Conservation (phyloP, 345 rosid species). For the Aquilaria sinensis region DNA sequence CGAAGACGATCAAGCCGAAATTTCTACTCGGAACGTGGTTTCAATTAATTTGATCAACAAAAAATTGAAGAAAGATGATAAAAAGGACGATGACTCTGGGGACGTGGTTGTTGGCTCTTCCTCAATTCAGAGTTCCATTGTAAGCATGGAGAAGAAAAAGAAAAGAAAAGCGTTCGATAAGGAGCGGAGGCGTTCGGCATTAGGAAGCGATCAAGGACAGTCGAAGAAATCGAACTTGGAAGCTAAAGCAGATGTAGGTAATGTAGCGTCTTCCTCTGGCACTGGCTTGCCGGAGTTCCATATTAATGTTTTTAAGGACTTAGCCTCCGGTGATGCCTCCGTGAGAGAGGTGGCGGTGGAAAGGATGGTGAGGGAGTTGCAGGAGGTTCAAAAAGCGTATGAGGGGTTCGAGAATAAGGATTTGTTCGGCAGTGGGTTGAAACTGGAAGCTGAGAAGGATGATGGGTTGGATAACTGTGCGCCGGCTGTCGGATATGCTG, state of each 20-base stretch:
- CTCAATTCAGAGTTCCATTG: slow-evolving; percentile 26
- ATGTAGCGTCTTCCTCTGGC: slow-evolving; percentile 20
- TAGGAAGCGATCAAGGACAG: slow-evolving; percentile 20
- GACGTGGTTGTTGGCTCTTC: slow-evolving; percentile 17
- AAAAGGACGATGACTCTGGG: slow-evolving; percentile 13
- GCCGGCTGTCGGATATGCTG: slow-evolving; percentile 75
- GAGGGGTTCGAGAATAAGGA: slow-evolving; percentile 47
- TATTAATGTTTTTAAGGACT: slow-evolving; percentile 62
- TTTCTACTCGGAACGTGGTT: slow-evolving; percentile 11
- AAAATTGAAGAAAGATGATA: slow-evolving; percentile 35
- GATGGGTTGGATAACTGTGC: slow-evolving; percentile 86
- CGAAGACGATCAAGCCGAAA: slow-evolving; percentile 21
- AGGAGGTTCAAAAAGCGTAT: slow-evolving; percentile 70
- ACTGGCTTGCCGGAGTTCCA: slow-evolving; percentile 55
- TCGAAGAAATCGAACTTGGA: slow-evolving; percentile 17
- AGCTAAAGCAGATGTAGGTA: slow-evolving; percentile 19
- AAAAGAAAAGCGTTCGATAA: slow-evolving; percentile 72
- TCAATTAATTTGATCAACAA: slow-evolving; percentile 22
- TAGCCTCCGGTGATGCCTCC: slow-evolving; percentile 54
- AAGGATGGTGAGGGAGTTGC: slow-evolving; percentile 55
- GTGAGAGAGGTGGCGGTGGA: slow-evolving; percentile 61
- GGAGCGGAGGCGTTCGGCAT: slow-evolving; percentile 38
- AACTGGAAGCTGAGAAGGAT: slow-evolving; percentile 82
- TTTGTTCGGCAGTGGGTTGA: slow-evolving; percentile 39
- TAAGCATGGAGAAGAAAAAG: slow-evolving; percentile 86